Percentiles rank a stretch among this genome's conserved stretches.
Conservation (phyloP, 192 early-diverging fungal genomes). For the Funneliformis geosporum region DNA sequence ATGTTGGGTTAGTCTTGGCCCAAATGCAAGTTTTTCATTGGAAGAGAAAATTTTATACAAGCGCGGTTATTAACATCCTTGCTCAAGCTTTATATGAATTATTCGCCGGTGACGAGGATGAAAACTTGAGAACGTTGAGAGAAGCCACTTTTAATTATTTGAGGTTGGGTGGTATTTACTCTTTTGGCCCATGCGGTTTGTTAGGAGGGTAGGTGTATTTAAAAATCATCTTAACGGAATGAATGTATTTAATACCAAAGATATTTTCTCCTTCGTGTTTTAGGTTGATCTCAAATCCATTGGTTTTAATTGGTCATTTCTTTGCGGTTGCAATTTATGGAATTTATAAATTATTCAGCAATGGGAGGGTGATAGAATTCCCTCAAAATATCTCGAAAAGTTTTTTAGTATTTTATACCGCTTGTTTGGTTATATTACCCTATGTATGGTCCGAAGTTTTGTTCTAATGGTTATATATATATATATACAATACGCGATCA, state of each 20-base stretch:
- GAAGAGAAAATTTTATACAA: conserved; percentile 68
- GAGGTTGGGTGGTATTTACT: conserved; percentile 76
- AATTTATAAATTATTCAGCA: conserved; percentile 56
- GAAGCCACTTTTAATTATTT: conserved; percentile 91
- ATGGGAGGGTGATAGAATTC: conserved; percentile 48
- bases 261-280: neutral
- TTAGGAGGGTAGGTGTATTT: conserved; percentile 58
- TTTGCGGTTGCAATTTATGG: conserved; percentile 85
- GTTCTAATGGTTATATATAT: no score
- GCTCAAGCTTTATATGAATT: conserved; percentile 90
- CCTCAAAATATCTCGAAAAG: conserved; percentile 50
- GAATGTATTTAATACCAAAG: neutral
- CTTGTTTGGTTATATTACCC: conserved; percentile 45
- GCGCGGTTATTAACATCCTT: conserved; percentile 84
- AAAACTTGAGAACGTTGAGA: conserved; percentile 71
- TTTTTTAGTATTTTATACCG: conserved; percentile 50
- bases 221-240: neutral
- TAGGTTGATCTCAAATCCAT: conserved; percentile 69
- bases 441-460: conserved; percentile 42
- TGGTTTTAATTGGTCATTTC: conserved; percentile 85
- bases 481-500: no score
- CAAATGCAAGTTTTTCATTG: conserved; percentile 73
- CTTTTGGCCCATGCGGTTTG: conserved; percentile 80
- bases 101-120: conserved; percentile 82
- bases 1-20: conserved; percentile 48